phyloP scores from a whole-genome alignment of 2,329 filamentous ascomycete genomes.

The Colletotrichum spaethianum region DNA sequence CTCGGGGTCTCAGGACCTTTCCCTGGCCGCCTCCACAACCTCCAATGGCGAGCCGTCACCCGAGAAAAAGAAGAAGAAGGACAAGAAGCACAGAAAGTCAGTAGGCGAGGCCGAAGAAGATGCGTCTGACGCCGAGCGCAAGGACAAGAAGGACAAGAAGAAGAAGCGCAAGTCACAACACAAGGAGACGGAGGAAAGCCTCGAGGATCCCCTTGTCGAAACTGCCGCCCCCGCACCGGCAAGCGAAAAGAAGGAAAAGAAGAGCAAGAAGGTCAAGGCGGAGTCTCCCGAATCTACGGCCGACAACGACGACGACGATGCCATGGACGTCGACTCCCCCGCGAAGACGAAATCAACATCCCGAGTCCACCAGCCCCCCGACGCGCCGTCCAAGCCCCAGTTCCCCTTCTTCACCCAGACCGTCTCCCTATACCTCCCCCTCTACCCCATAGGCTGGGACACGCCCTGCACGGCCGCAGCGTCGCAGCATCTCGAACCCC shows the following conservation, averaged over 20 bases:
- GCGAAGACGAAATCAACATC: slow-evolving; percentile 48
- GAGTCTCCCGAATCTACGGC: slow-evolving; percentile 41
- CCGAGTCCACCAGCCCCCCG: slow-evolving; percentile 54
- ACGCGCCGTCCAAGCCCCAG: slow-evolving; percentile 55
- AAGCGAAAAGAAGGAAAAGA: slow-evolving; percentile 45
- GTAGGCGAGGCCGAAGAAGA: slow-evolving; percentile 44
- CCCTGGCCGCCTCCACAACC: slow-evolving; percentile 34
- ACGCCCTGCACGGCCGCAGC: slow-evolving; percentile 79
- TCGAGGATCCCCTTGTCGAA: slow-evolving; percentile 17
- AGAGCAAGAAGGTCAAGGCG: slow-evolving; percentile 46
- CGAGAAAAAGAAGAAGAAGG: slow-evolving; percentile 36
- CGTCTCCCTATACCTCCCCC: slow-evolving; percentile 83
- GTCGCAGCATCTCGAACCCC: slow-evolving; percentile 81
- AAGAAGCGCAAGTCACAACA: slow-evolving; percentile 52
- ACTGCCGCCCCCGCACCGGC: slow-evolving; percentile 6
- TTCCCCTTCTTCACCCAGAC: slow-evolving; percentile 86
- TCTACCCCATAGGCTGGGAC: slow-evolving; percentile 79
- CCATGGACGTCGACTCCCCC: slow-evolving; percentile 58
- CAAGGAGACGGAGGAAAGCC: slow-evolving; percentile 42
- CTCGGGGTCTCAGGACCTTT: slow-evolving; percentile 35
- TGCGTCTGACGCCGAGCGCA: slow-evolving; percentile 48
- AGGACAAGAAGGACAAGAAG: slow-evolving; percentile 52
- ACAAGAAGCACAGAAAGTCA: slow-evolving; percentile 36
- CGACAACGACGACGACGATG: slow-evolving; percentile 48
- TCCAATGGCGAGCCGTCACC: slow-evolving; percentile 33